phyloP scores from a whole-genome alignment of 805 yeast species.

The Nakazawaea sp. region DNA sequence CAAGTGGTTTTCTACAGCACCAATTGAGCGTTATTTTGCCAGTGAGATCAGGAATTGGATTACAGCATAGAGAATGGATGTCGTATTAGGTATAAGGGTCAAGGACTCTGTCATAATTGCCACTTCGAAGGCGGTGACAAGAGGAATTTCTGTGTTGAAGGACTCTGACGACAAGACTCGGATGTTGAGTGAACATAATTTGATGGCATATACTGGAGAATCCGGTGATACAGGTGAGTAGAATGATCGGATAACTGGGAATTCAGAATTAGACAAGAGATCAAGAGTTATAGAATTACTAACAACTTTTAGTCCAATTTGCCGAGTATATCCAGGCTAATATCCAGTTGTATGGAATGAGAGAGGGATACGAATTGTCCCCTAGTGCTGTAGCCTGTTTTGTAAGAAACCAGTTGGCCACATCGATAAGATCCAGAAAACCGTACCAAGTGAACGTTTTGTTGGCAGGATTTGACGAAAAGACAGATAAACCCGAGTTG shows the following conservation, averaged over 20 bases:
- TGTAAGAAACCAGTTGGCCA: slow-evolving; percentile 83
- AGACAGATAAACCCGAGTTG: slow-evolving; percentile 53
- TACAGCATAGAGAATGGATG: too few species aligned
- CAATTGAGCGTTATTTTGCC: too few species aligned
- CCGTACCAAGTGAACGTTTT: slow-evolving; percentile 94
- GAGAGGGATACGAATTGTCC: slow-evolving; percentile 75
- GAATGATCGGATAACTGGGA: too few species aligned
- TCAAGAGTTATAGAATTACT: not conserved
- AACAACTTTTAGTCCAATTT: slow-evolving; percentile 51
- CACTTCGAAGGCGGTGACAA: slow-evolving; percentile 89
- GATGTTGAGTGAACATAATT: slow-evolving; percentile 61
- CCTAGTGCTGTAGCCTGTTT: slow-evolving; percentile 86
- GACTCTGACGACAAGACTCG: slow-evolving; percentile 78
- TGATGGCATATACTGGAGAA: slow-evolving; percentile 91
- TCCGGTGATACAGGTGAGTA: slow-evolving; percentile 75
- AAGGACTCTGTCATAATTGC: slow-evolving; percentile 79
- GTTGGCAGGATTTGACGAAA: slow-evolving; percentile 73
- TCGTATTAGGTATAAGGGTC: slow-evolving; percentile 79
- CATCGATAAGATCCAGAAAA: slow-evolving; percentile 83
- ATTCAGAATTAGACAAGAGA: too few species aligned
- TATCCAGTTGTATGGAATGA: slow-evolving; percentile 77
- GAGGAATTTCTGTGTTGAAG: slow-evolving; percentile 82
- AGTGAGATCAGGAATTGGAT: too few species aligned
- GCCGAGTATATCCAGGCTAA: slow-evolving; percentile 94
- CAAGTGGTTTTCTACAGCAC: not conserved